Conservation (phyloP, 371 early-diverging fungal genomes). For the Chytridium lagenaria region DNA sequence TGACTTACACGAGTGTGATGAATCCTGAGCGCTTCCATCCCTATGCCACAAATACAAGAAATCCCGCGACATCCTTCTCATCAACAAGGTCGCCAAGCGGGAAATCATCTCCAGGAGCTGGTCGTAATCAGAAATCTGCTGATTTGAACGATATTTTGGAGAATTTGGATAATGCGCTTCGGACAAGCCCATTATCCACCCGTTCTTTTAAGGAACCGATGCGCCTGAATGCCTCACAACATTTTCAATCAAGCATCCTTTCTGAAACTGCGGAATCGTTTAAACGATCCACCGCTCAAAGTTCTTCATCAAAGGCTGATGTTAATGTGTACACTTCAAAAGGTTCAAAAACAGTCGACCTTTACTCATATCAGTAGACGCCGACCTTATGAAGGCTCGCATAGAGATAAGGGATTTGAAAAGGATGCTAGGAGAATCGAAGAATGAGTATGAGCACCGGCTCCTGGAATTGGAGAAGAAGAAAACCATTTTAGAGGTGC, state of each 20-base stretch:
- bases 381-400: conserved; percentile 38
- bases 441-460: conserved; percentile 24
- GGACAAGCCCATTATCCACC: neutral
- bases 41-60: neutral
- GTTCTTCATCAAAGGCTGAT: neutral
- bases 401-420: conserved; percentile 35
- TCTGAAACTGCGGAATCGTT: neutral
- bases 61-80: neutral
- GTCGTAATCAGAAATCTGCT: neutral
- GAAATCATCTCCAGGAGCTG: neutral
- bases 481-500: conserved; percentile 26
- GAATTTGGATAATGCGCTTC: conserved; percentile 12
- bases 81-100: neutral
- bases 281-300: neutral
- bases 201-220: neutral
- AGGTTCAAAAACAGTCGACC: neutral
- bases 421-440: conserved; percentile 27
- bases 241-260: neutral
- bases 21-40: neutral
- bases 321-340: neutral
- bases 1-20: no score
- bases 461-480: conserved; percentile 32
- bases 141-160: conserved; percentile 11
- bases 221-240: neutral
- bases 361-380: no score